Base-by-base conservation (phyloP, 2,329 filamentous ascomycete species). In the Periconia sp. region DNA sequence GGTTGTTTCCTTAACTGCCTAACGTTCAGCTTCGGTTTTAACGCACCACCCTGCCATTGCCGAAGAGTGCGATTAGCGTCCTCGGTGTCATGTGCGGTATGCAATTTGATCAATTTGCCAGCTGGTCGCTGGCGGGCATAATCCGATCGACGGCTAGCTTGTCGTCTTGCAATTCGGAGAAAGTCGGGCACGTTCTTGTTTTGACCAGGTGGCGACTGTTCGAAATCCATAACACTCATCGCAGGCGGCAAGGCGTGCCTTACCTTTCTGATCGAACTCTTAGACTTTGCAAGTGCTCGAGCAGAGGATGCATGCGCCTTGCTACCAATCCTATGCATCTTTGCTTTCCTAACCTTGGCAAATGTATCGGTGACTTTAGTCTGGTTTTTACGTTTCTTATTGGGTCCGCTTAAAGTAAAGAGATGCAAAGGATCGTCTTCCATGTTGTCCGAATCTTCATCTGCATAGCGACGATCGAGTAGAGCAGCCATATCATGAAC, bases 101-200 rank as follows among this genome's bases (percentile, higher is more conserved):
- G 75, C 18, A 85, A 62, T 37, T 73, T 71, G 36, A 84, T 70
- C 25, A 77, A 68, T 52, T 84, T 83, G 36, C 68, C 65, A 16
- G 68, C 71, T 12, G 78, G 80, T 30, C 75, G 79, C 52, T 78
- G 74, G 40, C 80, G 74, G 24, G 76, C 80, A 54, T 68, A 57
- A 54, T 81, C 74, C 17, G 66, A 60, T 33, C 73, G 70, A 28
- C 68, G 72, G 7, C 77, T 75, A 35, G 74, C 78, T 53, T 74
- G 71, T 46, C 82, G 76, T 19, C 74, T 73, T 23, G 82, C 82
- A 43, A 86, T 59, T 38, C 74, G 74, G 5, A 85, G 66, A 40
- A 85, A 85, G 16, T 74, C 73, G 7, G 82, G 79, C 25, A 73
- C 68, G 6, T 72, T 52, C 43, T 54, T 43, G 22, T 50, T 51